These are phyloP conservation scores for Talaromyces proteolyticus DNA, from an alignment of 495 filamentous ascomycete genomes.

Conservation along the genomic window DNA sequence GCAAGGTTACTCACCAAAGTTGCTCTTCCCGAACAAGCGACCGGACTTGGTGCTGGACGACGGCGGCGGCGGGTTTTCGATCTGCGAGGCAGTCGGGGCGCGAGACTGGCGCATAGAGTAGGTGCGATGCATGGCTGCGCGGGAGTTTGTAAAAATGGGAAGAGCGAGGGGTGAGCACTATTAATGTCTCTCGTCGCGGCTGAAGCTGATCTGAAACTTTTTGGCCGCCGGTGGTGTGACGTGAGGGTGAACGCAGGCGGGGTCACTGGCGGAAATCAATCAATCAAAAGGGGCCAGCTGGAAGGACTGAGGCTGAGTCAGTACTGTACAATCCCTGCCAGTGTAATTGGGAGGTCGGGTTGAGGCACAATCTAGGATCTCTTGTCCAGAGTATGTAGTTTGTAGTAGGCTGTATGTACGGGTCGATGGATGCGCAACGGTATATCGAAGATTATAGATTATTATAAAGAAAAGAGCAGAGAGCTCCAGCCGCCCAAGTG, in stretches of 20 bases:
- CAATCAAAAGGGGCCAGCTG: conserved; percentile 11
- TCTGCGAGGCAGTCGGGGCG: conserved; percentile 84
- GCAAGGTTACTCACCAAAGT: conserved; percentile 60
- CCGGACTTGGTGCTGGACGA: conserved; percentile 83
- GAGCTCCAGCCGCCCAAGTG: background rate
- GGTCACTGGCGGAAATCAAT: conserved; percentile 11
- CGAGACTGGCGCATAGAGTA: conserved; percentile 98
- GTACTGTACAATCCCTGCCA: no score
- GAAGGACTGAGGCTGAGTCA: background rate
- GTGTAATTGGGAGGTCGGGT: no score
- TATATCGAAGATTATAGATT: no score
- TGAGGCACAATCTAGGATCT: no score
- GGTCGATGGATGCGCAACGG: no score
- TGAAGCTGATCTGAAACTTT: no score
- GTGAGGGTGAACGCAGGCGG: conserved; percentile 15
- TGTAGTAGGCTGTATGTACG: no score
- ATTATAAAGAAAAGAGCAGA: background rate
- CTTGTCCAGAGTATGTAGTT: no score
- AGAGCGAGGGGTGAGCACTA: background rate
- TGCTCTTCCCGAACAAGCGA: conserved; percentile 78
- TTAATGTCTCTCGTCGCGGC: no score
- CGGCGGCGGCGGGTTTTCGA: conserved; percentile 90
- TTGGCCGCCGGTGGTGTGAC: background rate
- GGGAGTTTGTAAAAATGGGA: conserved; percentile 6
- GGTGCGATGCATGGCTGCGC: conserved; percentile 78